These are phyloP conservation scores for Vickermania spadyakhi DNA, from an alignment of 208 protist genomes.

Conservation along the genomic window DNA sequence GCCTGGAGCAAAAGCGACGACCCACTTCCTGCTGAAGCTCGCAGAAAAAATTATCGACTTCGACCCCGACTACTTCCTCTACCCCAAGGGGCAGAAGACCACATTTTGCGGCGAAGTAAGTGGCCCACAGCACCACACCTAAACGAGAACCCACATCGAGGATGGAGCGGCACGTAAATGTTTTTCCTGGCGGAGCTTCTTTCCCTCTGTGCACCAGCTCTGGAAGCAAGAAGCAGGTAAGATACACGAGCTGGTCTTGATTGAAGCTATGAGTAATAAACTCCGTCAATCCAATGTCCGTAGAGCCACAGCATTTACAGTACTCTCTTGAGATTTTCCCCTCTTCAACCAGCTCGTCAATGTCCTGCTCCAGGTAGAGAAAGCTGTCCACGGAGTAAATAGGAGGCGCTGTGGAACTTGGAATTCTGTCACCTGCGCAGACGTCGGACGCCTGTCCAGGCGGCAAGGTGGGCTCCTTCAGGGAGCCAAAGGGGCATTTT, in stretches of 20 bases:
- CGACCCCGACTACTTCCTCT: constrained; percentile 15
- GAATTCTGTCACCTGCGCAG: constrained; percentile 4
- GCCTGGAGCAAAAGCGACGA: constrained; percentile 17
- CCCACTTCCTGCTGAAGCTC: constrained; percentile 17
- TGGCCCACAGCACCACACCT: constrained; percentile 52
- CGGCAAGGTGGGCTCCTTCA: constrained; percentile 24
- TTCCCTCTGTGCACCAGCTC: constrained; percentile 3
- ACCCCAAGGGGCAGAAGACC: constrained; percentile 13
- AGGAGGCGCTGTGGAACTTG: constrained; percentile 9
- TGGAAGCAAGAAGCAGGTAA: constrained; percentile 54
- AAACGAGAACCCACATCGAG: constrained; percentile 80
- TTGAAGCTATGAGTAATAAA: constrained; percentile 86
- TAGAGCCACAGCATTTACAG: constrained; percentile 51
- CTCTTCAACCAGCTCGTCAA: constrained; percentile 40
- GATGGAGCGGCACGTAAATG: constrained; percentile 8
- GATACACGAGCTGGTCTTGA: constrained; percentile 64
- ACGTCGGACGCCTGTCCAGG: neutral
- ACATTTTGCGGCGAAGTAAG: constrained; percentile 40
- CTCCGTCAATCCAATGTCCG: constrained; percentile 35
- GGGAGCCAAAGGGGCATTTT: constrained; percentile 29
- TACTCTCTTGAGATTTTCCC: constrained; percentile 48
- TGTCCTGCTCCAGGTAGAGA: constrained; percentile 58
- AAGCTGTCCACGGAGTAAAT: constrained; percentile 70
- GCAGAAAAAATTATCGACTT: constrained; percentile 20
- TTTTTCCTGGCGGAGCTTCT: neutral